Evolutionary conservation across 2,329 filamentous ascomycete genomes (phyloP).

Genomic region (Claviceps pusilla): DNA sequence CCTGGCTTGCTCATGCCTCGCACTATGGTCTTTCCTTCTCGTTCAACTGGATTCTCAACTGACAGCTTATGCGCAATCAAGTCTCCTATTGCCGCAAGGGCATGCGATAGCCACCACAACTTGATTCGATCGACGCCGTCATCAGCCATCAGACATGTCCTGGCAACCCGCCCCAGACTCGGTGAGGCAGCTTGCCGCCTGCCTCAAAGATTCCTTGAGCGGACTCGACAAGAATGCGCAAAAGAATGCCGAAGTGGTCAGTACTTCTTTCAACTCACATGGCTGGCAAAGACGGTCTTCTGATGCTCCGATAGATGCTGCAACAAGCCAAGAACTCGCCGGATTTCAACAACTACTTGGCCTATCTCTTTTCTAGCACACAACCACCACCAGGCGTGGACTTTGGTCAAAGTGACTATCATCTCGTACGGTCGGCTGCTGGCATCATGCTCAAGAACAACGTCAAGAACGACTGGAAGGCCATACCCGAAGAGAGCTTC

Average conservation of each 20-base stretch:
- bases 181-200: constrained; percentile 76
- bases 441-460: constrained; percentile 96
- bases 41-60: neutral
- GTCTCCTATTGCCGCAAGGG: neutral
- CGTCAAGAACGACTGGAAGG: constrained; percentile 58
- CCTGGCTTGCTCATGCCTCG: neutral
- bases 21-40: neutral
- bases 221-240: constrained; percentile 64
- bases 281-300: neutral
- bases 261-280: constrained; percentile 15
- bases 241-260: constrained; percentile 77
- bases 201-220: constrained; percentile 82
- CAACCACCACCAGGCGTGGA: constrained; percentile 45
- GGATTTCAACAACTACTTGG: constrained; percentile 94
- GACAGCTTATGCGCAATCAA: neutral
- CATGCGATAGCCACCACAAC: neutral
- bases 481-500: constrained; percentile 59
- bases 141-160: constrained; percentile 45
- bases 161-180: constrained; percentile 87
- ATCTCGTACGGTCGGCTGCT: constrained; percentile 69
- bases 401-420: constrained; percentile 47
- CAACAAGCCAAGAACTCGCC: constrained; percentile 73
- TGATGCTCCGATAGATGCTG: constrained; percentile 56
- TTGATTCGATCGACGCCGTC: neutral
- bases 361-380: constrained; percentile 69